These are phyloP conservation scores for Phalaenopsis hybrid DNA, from an alignment of 116 monocot genomes.

Conservation along the genomic window DNA sequence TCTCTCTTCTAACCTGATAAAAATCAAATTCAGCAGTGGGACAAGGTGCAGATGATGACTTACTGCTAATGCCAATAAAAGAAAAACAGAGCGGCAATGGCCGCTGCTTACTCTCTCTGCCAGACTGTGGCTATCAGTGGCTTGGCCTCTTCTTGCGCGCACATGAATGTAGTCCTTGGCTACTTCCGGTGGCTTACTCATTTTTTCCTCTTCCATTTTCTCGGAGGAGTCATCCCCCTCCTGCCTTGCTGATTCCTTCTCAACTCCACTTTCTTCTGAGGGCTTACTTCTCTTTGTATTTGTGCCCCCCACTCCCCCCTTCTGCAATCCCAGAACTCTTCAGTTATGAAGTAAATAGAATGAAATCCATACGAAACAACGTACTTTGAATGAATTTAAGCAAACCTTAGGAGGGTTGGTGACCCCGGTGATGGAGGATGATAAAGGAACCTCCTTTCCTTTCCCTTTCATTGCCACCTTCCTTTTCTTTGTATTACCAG, in stretches of 20 bases:
- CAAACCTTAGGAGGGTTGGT: slow-evolving; percentile 4
- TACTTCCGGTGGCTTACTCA: slow-evolving; percentile 4
- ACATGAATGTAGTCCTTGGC: slow-evolving; percentile 22
- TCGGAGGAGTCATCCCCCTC: slow-evolving; percentile 2
- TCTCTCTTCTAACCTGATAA: slow-evolving; percentile 50
- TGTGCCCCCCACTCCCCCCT: neutral
- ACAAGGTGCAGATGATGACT: neutral
- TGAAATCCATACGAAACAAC: neutral
- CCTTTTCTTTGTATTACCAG: slow-evolving; percentile 21
- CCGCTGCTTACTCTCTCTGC: slow-evolving; percentile 18
- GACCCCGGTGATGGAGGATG: slow-evolving; percentile 10
- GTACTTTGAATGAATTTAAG: neutral
- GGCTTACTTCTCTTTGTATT: slow-evolving; percentile 11
- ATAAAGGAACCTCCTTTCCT: slow-evolving; percentile 26
- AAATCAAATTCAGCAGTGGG: neutral
- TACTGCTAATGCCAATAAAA: neutral
- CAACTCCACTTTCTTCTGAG: neutral
- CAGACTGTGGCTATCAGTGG: slow-evolving; percentile 27
- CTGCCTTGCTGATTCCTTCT: neutral
- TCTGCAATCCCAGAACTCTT: slow-evolving; percentile 3
- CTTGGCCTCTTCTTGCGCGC: slow-evolving; percentile 28
- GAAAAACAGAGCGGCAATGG: neutral
- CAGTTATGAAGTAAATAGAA: neutral
- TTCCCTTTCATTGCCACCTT: slow-evolving; percentile 26
- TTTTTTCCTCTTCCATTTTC: slow-evolving; percentile 4